Base-by-base conservation (phyloP, 441 rosid genomes). In the Erodium moschatum region DNA sequence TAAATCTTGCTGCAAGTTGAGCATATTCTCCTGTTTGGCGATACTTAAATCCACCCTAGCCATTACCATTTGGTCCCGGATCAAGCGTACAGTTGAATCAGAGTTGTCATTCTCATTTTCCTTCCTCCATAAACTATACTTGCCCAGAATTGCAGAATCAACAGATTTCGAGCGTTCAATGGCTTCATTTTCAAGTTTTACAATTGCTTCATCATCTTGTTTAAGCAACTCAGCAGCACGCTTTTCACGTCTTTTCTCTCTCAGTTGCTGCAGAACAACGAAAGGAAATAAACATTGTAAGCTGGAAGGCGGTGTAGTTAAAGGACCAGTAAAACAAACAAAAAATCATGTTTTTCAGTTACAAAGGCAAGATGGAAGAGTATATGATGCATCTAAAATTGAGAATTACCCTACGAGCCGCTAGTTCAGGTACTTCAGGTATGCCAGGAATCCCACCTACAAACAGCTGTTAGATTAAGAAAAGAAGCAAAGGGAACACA, bases 61-160 rank as follows among this genome's bases (percentile, higher is more conserved):
- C 99, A 91, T 90, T 78, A 94, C 88, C 75, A 88, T 85, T 79
- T 94, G 97, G 78, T 94, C 99, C 64, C 97, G 80, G 82, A 94
- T 86, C 81, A 91, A 79, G 78, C 95, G 91, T 10, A 91, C 86
- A 3, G 92, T 86, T 69, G 89, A 86, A 83, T 91, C 99, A 40
- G 91, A 60, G 67, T 91, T 94, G 72, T 91, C 99, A 44, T 85
- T 94, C 77, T 91, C 99, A 42, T 79, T 86, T 70, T 94, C 99
- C 78, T 76, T 88, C 78, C 97, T 87, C 99, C 99, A 94, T 74
- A 91, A 77, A 80, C 81, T 94, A 76, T 90, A 94, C 75, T 91
- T 94, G 18, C 99, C 99, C 61, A 94, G 81, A 77, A 91, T 89
- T 10, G 97, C 91, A 48, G 97, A 87, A 67, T 94, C 99, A 72